phyloP scores from a whole-genome alignment of 495 filamentous ascomycete species.

The Umbilicaria muhlenbergii region DNA sequence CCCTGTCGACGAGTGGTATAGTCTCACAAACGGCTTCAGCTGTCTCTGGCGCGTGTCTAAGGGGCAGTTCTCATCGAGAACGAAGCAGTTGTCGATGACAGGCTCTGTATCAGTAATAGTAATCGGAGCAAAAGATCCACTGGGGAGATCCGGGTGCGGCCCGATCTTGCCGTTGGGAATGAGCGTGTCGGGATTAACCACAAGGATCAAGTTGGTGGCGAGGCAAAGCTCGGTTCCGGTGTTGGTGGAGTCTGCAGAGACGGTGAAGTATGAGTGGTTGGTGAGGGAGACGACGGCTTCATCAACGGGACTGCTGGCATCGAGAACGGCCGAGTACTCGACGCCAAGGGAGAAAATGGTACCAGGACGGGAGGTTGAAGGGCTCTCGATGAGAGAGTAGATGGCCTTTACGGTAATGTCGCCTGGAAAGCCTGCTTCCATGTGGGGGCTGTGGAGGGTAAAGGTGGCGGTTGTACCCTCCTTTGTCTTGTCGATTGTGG shows the following conservation, averaged over 20 bases:
- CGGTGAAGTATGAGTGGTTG: too few relatives aligned
- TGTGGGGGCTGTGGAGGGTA: slow-evolving; percentile 41
- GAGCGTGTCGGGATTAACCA: too few relatives aligned
- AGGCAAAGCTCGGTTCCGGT: too few relatives aligned
- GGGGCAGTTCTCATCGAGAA: slow-evolving; percentile 34
- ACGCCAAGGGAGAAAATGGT: too few relatives aligned
- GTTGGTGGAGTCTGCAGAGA: not conserved
- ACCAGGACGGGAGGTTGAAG: too few relatives aligned
- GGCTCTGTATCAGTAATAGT: slow-evolving; percentile 17
- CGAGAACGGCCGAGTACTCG: too few relatives aligned
- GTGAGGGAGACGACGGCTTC: too few relatives aligned
- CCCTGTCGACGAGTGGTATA: slow-evolving; percentile 42
- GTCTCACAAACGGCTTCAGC: slow-evolving; percentile 33
- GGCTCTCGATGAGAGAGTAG: slow-evolving; percentile 28
- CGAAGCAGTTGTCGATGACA: slow-evolving; percentile 59
- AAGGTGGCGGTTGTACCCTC: slow-evolving; percentile 32
- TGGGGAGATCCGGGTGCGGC: too few relatives aligned
- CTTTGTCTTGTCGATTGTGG: slow-evolving; percentile 37
- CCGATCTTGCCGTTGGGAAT: too few relatives aligned
- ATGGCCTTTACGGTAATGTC: slow-evolving; percentile 43
- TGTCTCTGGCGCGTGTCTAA: slow-evolving; percentile 45
- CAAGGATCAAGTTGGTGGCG: too few relatives aligned
- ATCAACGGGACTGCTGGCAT: too few relatives aligned
- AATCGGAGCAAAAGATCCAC: too few relatives aligned
- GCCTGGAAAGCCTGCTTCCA: slow-evolving; percentile 57